Percentiles rank a stretch among this genome's conserved stretches.
Evolutionary conservation across 768 basidiomycete genomes (phyloP).

Genomic region (Leccinellum rugosiceps): DNA sequence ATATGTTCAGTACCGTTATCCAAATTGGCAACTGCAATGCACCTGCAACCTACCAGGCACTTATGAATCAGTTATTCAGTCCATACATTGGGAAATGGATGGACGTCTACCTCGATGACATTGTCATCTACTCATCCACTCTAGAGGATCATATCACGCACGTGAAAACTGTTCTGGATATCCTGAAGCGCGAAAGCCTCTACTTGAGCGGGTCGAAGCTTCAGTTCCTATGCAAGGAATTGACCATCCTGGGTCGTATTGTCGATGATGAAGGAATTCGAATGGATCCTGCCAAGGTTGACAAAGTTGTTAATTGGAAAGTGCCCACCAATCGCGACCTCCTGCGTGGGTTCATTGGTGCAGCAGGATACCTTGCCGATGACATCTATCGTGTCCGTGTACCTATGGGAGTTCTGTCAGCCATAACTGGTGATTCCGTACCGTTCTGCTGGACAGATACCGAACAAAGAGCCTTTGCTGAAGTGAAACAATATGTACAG

Average conservation of each 20-base stretch:
- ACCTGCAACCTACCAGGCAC: conserved; percentile 40
- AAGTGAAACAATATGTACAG: neutral
- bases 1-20: conserved; percentile 28
- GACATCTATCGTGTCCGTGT: conserved; percentile 1
- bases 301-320: conserved; percentile 26
- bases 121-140: conserved; percentile 5
- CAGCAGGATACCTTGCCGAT: neutral
- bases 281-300: conserved; percentile 46
- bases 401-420: neutral
- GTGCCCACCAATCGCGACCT: neutral
- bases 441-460: neutral
- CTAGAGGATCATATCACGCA: conserved; percentile 30
- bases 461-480: neutral
- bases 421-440: neutral
- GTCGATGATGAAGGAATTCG: conserved; percentile 37
- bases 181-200: conserved; percentile 31
- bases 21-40: conserved; percentile 34
- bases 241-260: conserved; percentile 36
- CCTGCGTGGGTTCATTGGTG: neutral
- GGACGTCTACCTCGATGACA: conserved; percentile 10
- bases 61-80: conserved; percentile 8
- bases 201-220: conserved; percentile 38
- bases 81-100: neutral
- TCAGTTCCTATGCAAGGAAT: conserved; percentile 24
- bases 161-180: conserved; percentile 32